Evolutionary conservation across 176 grass and related monocot genomes (phyloP).

Genomic region (barley (Hordeum vulgare)): DNA sequence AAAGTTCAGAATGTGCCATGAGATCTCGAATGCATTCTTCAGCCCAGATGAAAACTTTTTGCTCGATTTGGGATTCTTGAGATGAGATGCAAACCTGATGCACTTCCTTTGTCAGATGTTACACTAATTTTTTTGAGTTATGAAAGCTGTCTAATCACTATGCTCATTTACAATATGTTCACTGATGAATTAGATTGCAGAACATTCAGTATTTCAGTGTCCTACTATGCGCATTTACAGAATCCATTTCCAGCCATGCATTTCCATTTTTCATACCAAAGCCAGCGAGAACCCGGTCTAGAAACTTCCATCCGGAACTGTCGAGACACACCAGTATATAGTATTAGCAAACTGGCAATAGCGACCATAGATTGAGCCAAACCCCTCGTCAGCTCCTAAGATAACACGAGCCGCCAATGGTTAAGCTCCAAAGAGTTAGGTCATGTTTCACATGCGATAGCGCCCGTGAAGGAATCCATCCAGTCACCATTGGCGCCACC

Average conservation of each 20-base stretch:
- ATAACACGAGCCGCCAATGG: slow-evolving; percentile 18
- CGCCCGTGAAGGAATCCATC: slow-evolving; percentile 11
- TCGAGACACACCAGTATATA: background rate
- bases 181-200: background rate
- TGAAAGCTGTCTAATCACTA: background rate
- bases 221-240: too few relatives aligned
- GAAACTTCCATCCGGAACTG: slow-evolving; percentile 8
- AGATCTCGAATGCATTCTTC: background rate
- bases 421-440: slow-evolving; percentile 66
- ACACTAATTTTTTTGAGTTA: background rate
- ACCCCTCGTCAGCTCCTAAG: slow-evolving; percentile 13
- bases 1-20: background rate
- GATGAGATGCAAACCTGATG: background rate
- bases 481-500: background rate
- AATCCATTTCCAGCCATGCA: background rate
- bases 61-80: background rate
- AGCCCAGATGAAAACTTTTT: background rate
- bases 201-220: background rate
- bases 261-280: background rate
- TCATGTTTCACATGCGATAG: slow-evolving; percentile 17
- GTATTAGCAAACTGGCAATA: slow-evolving; percentile 6
- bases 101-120: background rate
- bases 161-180: background rate
- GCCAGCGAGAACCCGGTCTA: background rate
- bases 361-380: slow-evolving; percentile 15